Percentiles rank a stretch among this genome's conserved stretches.
Evolutionary conservation across 495 filamentous ascomycete genomes (phyloP).

Genomic region (Wilcoxina mikolae): DNA sequence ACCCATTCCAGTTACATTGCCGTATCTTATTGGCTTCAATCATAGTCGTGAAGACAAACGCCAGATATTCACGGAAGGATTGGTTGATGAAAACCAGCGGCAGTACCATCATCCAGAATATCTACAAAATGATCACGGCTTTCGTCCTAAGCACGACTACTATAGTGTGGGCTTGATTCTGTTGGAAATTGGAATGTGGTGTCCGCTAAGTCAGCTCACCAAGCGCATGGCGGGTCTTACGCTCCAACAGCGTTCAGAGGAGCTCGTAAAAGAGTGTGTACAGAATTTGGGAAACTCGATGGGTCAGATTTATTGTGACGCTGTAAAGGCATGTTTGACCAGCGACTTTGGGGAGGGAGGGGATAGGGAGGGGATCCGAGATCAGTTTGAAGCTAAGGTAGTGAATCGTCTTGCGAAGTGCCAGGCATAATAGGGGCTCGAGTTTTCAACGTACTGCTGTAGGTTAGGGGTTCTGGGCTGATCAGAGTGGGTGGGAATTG

Average conservation of each 20-base stretch:
- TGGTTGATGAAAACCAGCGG: background rate
- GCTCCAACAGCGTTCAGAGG: background rate
- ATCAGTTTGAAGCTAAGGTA: background rate
- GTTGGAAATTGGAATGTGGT: constrained; percentile 16
- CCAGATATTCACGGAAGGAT: background rate
- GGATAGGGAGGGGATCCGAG: background rate
- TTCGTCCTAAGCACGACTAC: constrained; percentile 10
- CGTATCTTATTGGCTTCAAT: constrained; percentile 14
- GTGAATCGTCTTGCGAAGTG: background rate
- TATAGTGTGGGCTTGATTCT: constrained; percentile 15
- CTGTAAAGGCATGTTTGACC: background rate
- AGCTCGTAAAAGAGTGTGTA: background rate
- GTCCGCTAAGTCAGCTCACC: background rate
- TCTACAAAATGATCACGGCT: background rate
- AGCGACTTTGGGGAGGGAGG: background rate
- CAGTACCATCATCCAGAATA: constrained; percentile 10
- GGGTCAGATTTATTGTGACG: background rate
- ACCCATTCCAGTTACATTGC: background rate
- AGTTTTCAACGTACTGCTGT: too few species aligned
- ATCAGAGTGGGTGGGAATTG: too few species aligned
- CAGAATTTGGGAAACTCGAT: background rate
- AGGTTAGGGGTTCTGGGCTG: too few species aligned
- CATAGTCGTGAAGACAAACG: constrained; percentile 9
- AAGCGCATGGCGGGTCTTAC: background rate
- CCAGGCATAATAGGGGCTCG: background rate